Evolutionary conservation across 306 rosid species (phyloP), one percentile per base, ranked within the genome.

Genomic region (Biancaea sappan): DNA sequence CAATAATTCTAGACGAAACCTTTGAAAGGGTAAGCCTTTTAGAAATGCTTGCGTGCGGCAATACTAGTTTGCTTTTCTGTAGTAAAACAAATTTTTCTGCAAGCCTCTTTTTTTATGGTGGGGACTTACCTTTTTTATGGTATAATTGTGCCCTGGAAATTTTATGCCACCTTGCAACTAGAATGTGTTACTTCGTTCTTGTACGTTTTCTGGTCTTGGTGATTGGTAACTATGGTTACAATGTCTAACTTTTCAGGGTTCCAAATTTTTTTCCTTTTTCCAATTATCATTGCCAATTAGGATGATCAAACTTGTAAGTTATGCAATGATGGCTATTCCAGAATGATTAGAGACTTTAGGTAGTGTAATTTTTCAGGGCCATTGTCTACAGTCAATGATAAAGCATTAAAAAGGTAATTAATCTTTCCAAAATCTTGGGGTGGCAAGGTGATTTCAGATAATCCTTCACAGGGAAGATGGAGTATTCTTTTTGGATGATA

Each of bases 1-100:
- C 93, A 26, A 94, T 94, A 82, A 94, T 94, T 86, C 88, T 94
- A 73, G 99, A 94, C 85, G 96, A 94, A 84, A 92, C 97, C 32
- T 88, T 60, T 77, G 95, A 94, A 88, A 80, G 99, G 97, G 99
- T 94, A 81, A 87, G 92, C 57, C 0, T 10, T 37, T 37, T 44
- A 38, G 68, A 41, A 57, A 57, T 74, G 56, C 54, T 56, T 25
- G 40, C 73, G 29, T 29, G 68, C 15, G 13, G 15, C 13, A 26
- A 48, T 73, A 26, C 56, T 11, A 6, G 35, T 38, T 31, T 78
- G 40, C 37, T 14, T 43, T 43, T 51, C 37, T 67, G 11, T 66
- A 66, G 58, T 41, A 32, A 35, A 65, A 46, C 40, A 62, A 52
- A 22, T 53, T 32, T 38, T 40, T 67, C 57, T 69, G 66, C 41